A percentile compares a stretch with the other conserved stretches of the same genome.
phyloP scores from a whole-genome alignment of 371 early-diverging fungal genomes.

The Mucor mucedo region DNA sequence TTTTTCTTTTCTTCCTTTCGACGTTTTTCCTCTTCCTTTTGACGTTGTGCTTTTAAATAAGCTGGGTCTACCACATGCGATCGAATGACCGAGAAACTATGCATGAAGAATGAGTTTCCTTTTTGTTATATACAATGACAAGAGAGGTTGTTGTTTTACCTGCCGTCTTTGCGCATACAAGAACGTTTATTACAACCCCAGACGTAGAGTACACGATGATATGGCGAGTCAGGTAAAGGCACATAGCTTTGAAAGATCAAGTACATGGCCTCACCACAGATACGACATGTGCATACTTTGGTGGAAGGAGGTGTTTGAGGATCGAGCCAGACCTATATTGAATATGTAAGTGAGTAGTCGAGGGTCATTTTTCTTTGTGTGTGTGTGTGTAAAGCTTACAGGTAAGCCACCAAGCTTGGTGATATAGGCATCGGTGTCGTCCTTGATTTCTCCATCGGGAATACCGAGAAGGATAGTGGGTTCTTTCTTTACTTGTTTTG shows the following conservation, averaged over 20 bases:
- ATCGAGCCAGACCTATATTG: conserved; percentile 46
- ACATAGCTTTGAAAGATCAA: conserved; percentile 77
- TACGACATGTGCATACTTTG: conserved; percentile 28
- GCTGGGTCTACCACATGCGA: conserved; percentile 68
- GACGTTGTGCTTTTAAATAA: conserved; percentile 61
- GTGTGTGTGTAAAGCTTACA: conserved; percentile 33
- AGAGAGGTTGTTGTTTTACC: conserved; percentile 37
- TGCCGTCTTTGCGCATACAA: conserved; percentile 74
- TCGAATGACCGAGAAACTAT: conserved; percentile 66
- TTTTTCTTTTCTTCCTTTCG: conserved; percentile 47
- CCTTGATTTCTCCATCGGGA: conserved; percentile 66
- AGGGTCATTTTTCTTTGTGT: not conserved
- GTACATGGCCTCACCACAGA: conserved; percentile 64
- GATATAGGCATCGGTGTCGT: conserved; percentile 65
- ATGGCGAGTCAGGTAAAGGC: conserved; percentile 74
- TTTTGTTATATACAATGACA: not conserved
- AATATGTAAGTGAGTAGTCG: not conserved
- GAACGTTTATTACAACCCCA: conserved; percentile 77
- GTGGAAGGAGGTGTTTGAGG: conserved; percentile 27
- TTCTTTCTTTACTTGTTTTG: conserved; percentile 27
- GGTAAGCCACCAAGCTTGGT: conserved; percentile 78
- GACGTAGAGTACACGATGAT: conserved; percentile 77
- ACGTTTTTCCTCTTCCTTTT: conserved; percentile 48
- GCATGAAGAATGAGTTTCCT: not conserved
- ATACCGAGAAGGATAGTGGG: conserved; percentile 60